These are phyloP conservation scores for Podospora appendiculata DNA, from an alignment of 495 filamentous ascomycete species.

Conservation along the genomic window DNA sequence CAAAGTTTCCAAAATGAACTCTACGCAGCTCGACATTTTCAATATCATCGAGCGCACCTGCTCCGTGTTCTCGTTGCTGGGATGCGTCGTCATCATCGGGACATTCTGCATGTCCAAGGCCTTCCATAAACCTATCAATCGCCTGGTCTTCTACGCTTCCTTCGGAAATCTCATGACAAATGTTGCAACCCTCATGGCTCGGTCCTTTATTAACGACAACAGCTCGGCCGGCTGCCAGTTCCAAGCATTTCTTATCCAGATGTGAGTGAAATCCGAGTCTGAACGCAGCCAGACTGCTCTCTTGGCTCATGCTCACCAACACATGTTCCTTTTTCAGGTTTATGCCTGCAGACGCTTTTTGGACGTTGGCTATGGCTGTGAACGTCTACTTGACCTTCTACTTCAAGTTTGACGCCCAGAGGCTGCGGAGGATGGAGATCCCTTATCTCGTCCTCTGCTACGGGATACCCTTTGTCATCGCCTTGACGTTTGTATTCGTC, in stretches of 20 bases:
- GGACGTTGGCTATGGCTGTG: conserved; percentile 78
- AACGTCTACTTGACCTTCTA: conserved; percentile 89
- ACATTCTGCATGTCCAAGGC: conserved; percentile 56
- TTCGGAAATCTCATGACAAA: conserved; percentile 80
- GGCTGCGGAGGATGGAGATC: conserved; percentile 62
- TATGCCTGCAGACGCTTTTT: conserved; percentile 69
- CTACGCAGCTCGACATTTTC: conserved; percentile 34
- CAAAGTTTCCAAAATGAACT: too few relatives aligned
- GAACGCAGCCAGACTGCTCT: neutral
- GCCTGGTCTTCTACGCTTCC: conserved; percentile 76
- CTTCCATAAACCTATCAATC: conserved; percentile 83
- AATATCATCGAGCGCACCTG: conserved; percentile 57
- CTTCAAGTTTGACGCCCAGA: conserved; percentile 58
- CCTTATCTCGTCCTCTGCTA: conserved; percentile 68
- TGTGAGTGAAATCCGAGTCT: conserved; percentile 41
- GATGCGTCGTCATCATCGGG: conserved; percentile 63
- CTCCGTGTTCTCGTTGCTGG: conserved; percentile 64
- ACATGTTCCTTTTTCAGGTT: conserved; percentile 44
- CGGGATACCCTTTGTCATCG: conserved; percentile 65
- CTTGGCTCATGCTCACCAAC: neutral
- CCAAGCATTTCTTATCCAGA: conserved; percentile 65
- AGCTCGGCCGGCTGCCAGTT: conserved; percentile 58
- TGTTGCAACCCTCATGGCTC: conserved; percentile 67
- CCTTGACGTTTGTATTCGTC: conserved; percentile 61
- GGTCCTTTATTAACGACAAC: conserved; percentile 40